Conservation (phyloP, 352 stramenopile species). For the Pythium diclinum region DNA sequence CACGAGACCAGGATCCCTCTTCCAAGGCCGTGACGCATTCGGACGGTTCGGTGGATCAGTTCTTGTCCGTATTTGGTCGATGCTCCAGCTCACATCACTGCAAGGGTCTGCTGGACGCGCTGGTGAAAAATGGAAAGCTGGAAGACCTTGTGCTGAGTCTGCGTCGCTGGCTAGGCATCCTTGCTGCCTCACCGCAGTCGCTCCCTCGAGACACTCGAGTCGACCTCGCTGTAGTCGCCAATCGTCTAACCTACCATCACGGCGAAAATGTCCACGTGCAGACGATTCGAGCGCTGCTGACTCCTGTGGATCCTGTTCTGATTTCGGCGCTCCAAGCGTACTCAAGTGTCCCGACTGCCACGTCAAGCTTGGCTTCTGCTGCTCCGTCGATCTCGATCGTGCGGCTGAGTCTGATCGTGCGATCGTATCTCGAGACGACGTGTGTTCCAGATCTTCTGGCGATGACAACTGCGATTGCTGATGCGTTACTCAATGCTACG, state of each 20-base stretch:
- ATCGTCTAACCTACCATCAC: conserved; percentile 14
- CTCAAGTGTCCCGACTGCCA: not conserved
- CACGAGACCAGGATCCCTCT: not conserved
- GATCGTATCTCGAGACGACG: conserved; percentile 13
- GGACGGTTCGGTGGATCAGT: conserved; percentile 9
- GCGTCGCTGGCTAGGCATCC: conserved; percentile 19
- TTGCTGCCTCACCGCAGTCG: not conserved
- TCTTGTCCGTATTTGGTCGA: conserved; percentile 11
- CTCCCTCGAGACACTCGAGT: conserved; percentile 1
- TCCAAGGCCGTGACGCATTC: conserved; percentile 15
- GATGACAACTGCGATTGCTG: conserved; percentile 13
- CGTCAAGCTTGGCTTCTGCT: not conserved
- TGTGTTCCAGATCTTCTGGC: conserved; percentile 15
- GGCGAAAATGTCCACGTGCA: not conserved
- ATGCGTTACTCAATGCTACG: not conserved
- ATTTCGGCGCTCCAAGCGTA: conserved; percentile 11
- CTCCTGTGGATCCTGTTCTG: conserved; percentile 7
- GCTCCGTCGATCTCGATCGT: conserved; percentile 19
- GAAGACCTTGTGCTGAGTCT: conserved; percentile 22
- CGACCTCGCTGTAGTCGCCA: conserved; percentile 14
- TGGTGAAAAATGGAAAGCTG: conserved; percentile 9
- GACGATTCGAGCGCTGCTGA: conserved; percentile 2
- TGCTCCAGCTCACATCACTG: not conserved
- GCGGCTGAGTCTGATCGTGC: conserved; percentile 23
- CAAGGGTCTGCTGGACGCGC: not conserved